These are phyloP conservation scores for Hanseniaspora vineae DNA, from an alignment of 805 yeast genomes.

Conservation along the genomic window DNA sequence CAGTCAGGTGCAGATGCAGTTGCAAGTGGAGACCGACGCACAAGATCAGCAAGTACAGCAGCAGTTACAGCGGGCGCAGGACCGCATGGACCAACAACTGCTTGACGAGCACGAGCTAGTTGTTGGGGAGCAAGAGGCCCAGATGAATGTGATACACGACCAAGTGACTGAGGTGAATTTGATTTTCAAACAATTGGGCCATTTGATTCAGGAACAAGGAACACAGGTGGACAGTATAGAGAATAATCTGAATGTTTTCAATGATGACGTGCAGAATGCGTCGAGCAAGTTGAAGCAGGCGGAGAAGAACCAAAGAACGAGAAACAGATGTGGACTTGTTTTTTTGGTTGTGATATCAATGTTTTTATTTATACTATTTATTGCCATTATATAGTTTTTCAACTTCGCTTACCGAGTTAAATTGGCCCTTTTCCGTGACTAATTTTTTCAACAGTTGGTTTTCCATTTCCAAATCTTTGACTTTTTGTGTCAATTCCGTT, in stretches of 20 bases:
- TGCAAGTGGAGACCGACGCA: constrained; percentile 25
- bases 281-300: constrained; percentile 60
- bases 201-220: constrained; percentile 74
- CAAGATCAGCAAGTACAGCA: constrained; percentile 17
- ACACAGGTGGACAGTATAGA: constrained; percentile 74
- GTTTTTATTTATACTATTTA: constrained; percentile 42
- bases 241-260: constrained; percentile 54
- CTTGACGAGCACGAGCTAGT: constrained; percentile 50
- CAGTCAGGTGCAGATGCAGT: constrained; percentile 13
- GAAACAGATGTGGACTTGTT: constrained; percentile 64
- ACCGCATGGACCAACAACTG: constrained; percentile 34
- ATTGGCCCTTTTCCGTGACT: constrained; percentile 65
- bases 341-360: constrained; percentile 45
- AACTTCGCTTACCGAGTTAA: constrained; percentile 38
- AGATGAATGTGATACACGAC: constrained; percentile 55
- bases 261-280: constrained; percentile 57
- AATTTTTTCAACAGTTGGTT: constrained; percentile 72
- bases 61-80: constrained; percentile 14
- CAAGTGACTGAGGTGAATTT: constrained; percentile 79
- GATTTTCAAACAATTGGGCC: constrained; percentile 70
- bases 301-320: constrained; percentile 55
- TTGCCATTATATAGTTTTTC: constrained; percentile 34
- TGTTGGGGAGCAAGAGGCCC: constrained; percentile 61
- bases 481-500: constrained; percentile 50
- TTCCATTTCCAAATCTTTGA: constrained; percentile 86